Evolutionary conservation across 352 stramenopile genomes (phyloP).

Genomic region (Globisporangium iwayamae): DNA sequence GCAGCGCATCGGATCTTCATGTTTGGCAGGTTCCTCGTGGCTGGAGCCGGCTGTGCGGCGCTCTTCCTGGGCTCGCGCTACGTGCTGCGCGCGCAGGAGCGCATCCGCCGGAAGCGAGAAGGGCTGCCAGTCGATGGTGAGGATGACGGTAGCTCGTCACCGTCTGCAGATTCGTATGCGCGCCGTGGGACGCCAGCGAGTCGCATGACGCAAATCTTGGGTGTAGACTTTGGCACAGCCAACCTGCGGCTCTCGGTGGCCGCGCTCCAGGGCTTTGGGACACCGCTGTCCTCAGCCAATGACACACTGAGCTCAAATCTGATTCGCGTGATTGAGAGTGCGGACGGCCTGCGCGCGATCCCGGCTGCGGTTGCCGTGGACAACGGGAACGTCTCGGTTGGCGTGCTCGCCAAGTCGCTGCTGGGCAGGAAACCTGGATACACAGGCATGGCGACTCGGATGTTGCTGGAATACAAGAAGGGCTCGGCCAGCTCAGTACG

Average conservation of each 20-base stretch:
- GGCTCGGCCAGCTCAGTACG: background rate
- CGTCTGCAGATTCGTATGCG: background rate
- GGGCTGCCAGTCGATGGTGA: constrained; percentile 46
- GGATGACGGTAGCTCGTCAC: constrained; percentile 2
- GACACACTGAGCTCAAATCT: background rate
- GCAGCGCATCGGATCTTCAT: background rate
- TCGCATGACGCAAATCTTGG: constrained; percentile 35
- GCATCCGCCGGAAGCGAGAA: constrained; percentile 36
- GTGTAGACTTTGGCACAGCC: constrained; percentile 50
- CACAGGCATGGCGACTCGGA: constrained; percentile 46
- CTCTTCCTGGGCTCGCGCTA: constrained; percentile 59
- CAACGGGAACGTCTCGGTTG: constrained; percentile 52
- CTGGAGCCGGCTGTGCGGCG: constrained; percentile 34
- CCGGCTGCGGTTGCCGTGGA: constrained; percentile 57
- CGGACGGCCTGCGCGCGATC: constrained; percentile 48
- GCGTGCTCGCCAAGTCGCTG: constrained; percentile 41
- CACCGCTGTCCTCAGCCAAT: background rate
- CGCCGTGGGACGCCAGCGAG: background rate
- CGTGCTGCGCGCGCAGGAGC: constrained; percentile 54
- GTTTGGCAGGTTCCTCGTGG: constrained; percentile 30
- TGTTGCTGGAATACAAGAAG: constrained; percentile 31
- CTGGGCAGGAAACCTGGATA: constrained; percentile 53
- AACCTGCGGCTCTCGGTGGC: constrained; percentile 49
- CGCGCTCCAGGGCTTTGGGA: constrained; percentile 19
- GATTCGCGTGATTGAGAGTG: constrained; percentile 52